Evolutionary conservation across 2,329 filamentous ascomycete genomes (phyloP), one percentile per base, ranked within the genome.

Genomic region (Penicillium sp.): DNA sequence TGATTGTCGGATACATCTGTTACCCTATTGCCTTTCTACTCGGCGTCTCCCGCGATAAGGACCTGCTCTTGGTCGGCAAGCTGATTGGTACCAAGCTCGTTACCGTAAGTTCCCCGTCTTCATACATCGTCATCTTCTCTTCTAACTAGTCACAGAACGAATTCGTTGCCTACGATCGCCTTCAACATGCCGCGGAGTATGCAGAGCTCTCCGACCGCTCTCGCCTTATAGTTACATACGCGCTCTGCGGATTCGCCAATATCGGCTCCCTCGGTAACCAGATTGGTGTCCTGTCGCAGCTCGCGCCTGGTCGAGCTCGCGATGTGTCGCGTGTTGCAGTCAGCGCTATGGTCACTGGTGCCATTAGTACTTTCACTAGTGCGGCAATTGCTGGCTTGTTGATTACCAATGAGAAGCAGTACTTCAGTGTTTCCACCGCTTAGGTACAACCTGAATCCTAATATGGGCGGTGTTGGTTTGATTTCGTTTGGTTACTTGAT

Each of bases 71-170:
- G 49, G 91, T 96, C 38, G 85, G 83, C 35, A 83, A 88, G 66
- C 82, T 97, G 40, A 94, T 96, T 61, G 91, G 90, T 52, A 80
- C 88, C 66, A 96, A 97, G 78, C 80, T 96, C 66, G 86, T 97
- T 69, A 87, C 87, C 69, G 78, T 80, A 75, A 78, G 81, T 73
- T 52, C 62, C 14, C 8, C 2, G n/a, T 47, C 19, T 28, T 42
- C 30, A 11, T 7, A 30, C 11, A 12, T 8, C 2, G 7, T 49
- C 12, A 28, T 26, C 6, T 12, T 42, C 50, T 45, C 55, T 56
- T 28, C 36, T n/a, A 31, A 59, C 36, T 40, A 28, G 9, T 37
- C 25, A 17, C 58, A 80, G 75, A 95, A 94, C 78, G 90, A 94
- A 75, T 94, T 88, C 75, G 85, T 87, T 47, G 90, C 89, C 43